Evolutionary conservation across 495 filamentous ascomycete genomes (phyloP).

Genomic region (Peziza echinospora): DNA sequence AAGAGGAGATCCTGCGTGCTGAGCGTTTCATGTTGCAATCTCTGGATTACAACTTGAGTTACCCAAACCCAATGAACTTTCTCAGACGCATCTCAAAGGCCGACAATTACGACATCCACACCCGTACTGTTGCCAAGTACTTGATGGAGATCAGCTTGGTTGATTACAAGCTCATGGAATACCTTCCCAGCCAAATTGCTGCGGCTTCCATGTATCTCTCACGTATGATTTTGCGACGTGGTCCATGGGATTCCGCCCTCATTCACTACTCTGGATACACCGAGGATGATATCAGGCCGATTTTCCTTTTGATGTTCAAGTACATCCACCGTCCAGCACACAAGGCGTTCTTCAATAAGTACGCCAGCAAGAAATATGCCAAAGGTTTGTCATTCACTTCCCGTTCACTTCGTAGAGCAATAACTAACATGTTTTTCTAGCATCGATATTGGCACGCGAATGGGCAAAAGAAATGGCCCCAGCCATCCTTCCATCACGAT

Average conservation of each 20-base stretch:
- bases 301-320: conserved; percentile 84
- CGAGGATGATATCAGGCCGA: conserved; percentile 78
- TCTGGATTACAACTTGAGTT: conserved; percentile 92
- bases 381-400: conserved; percentile 52
- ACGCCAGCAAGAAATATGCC: conserved; percentile 94
- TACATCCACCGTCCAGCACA: conserved; percentile 71
- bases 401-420: not conserved
- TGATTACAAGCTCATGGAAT: conserved; percentile 77
- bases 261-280: conserved; percentile 82
- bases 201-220: conserved; percentile 90
- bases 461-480: not conserved
- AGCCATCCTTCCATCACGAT: not conserved
- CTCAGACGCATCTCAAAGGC: conserved; percentile 94
- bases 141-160: conserved; percentile 94
- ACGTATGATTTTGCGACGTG: conserved; percentile 67
- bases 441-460: not conserved
- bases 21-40: conserved; percentile 79
- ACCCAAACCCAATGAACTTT: conserved; percentile 99
- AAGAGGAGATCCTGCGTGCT: conserved; percentile 86
- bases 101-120: conserved; percentile 94
- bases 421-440: not conserved
- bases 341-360: conserved; percentile 98
- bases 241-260: conserved; percentile 81
- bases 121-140: conserved; percentile 89
- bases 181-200: conserved; percentile 68